Base-by-base conservation (phyloP, 352 stramenopile genomes). In the Phytophthora sojae region DNA sequence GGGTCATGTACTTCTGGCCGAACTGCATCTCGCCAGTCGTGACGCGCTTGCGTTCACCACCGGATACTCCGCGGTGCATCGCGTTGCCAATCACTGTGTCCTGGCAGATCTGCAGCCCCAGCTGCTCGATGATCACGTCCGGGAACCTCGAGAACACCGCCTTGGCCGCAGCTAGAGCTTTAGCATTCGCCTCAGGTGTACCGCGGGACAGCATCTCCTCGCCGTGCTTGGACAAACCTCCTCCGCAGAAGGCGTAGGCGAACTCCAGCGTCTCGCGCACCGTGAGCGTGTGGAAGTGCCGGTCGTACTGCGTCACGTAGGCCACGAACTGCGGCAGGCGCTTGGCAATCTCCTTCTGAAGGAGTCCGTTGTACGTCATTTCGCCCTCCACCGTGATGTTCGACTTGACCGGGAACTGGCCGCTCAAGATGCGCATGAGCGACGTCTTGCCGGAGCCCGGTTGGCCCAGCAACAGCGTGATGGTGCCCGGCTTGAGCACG, bases 21-120 rank as follows among this genome's bases (percentile, higher is more conserved):
- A 91, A 79, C 52, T 78, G 60, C 51, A 69, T 65, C 14, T 76
- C 72, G 15, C 82, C 85, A 3, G 74, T 83, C 19, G 85, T 93
- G 32, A 93, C 83, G 23, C 86, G 83, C 64, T 91, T 91, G 6
- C 82, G 72, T 30, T 94, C 84, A 0, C 86, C 86, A 7, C 86
- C 86, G 8, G 83, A 92, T 25, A 94, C 79, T 19, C 86, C 86
- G n/a, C 84, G 79, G 1, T 74, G 59, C 55, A 91, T 78, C 1
- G 50, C 67, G 50, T 89, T 75, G 3, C 84, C 84, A 11, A 92
- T 73, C 4, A 88, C 80, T 6, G 83, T 91, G 45, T 90, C 54
- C 32, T 77, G 61, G 37, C 76, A 83, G 53, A 70, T 78, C 14
- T 77, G 57, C 6, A 91, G 71, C n/a, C 83, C 79, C 2, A 83